Percentiles rank a stretch among this genome's conserved stretches.
These are phyloP conservation scores for Primulina tabacum DNA, from an alignment of 257 asterid genomes.

Conservation along the genomic window DNA sequence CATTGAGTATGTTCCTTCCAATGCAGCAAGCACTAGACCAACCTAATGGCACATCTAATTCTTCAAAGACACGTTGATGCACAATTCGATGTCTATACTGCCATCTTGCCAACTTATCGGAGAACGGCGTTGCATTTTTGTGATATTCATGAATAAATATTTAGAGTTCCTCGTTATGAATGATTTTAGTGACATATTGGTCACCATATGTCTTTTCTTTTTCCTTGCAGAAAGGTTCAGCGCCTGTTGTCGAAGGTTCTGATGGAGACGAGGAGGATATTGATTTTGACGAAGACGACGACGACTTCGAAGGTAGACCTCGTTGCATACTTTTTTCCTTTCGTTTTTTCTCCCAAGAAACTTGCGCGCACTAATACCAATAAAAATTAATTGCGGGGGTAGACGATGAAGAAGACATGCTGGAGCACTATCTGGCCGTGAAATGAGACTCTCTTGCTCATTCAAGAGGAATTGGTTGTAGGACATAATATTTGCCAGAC, in stretches of 20 bases:
- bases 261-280: constrained; percentile 79
- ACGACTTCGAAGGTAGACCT: constrained; percentile 72
- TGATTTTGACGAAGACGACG: constrained; percentile 79
- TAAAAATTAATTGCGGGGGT: constrained; percentile 4
- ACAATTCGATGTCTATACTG: not conserved
- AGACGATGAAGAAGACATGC: constrained; percentile 95
- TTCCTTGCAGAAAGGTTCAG: constrained; percentile 64
- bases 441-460: constrained; percentile 45
- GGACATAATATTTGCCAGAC: not conserved
- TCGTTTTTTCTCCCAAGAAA: not conserved
- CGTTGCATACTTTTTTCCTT: constrained; percentile 1
- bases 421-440: constrained; percentile 93
- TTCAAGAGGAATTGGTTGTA: constrained; percentile 24
- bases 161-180: not conserved
- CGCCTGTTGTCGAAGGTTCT: constrained; percentile 57
- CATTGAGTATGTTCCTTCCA: not conserved
- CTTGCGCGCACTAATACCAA: not conserved
- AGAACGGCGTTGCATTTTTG: no score
- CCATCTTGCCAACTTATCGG: no score
- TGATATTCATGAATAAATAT: no score
- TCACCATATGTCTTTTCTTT: constrained; percentile 13
- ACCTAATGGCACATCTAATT: not conserved
- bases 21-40: not conserved
- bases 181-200: constrained; percentile 4
- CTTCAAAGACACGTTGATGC: not conserved